These are phyloP conservation scores for Solidago caesia DNA, from an alignment of 129 eudicot genomes.

Conservation along the genomic window DNA sequence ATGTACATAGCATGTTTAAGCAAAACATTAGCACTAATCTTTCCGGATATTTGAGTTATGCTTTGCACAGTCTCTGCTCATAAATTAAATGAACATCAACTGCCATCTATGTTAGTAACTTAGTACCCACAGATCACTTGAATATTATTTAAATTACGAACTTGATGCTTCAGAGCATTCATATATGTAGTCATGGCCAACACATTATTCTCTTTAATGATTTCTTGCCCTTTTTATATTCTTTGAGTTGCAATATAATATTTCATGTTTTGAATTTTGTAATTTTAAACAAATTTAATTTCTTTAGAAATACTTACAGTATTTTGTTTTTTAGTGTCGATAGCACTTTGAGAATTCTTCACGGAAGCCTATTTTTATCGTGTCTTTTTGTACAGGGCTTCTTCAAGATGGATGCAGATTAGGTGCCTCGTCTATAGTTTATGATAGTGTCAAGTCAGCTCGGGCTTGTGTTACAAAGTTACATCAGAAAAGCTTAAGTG, in stretches of 20 bases:
- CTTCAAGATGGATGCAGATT: conserved; percentile 85
- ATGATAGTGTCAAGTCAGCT: conserved; percentile 81
- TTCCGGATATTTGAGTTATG: neutral
- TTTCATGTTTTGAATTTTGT: no score
- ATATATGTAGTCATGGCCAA: conserved; percentile 3
- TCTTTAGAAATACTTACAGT: neutral
- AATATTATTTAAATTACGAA: neutral
- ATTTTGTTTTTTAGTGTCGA: neutral
- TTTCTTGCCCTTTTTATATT: neutral
- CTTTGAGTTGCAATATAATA: conserved; percentile 15
- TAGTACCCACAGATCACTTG: neutral
- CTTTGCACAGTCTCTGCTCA: neutral
- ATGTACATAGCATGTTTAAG: no score
- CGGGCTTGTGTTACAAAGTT: conserved; percentile 78
- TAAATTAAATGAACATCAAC: neutral
- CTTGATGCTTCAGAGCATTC: no score
- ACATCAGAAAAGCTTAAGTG: conserved; percentile 67
- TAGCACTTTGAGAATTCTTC: conserved; percentile 17
- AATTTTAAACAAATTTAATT: neutral
- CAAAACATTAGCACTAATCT: neutral
- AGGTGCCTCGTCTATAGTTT: conserved; percentile 82
- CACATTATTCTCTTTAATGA: neutral
- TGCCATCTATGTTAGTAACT: neutral
- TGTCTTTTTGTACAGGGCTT: conserved; percentile 56
- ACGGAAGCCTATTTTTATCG: conserved; percentile 16